These are phyloP conservation scores for Berberis vulgaris DNA, from an alignment of 164 flowering plant genomes.

Conservation along the genomic window DNA sequence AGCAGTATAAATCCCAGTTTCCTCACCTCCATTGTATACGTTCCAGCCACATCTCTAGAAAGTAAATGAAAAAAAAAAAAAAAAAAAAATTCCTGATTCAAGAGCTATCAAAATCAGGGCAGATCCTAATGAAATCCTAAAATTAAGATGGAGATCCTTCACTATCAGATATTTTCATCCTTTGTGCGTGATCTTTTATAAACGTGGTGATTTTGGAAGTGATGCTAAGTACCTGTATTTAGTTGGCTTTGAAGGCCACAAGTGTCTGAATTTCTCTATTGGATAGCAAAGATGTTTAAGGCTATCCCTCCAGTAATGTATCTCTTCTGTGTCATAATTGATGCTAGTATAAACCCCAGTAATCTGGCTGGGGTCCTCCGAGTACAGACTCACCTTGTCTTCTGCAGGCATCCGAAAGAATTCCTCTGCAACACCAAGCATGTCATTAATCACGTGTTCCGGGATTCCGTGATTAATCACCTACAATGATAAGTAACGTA, in stretches of 20 bases:
- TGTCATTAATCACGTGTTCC: conserved; percentile 7
- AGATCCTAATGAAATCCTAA: neutral
- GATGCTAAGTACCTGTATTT: conserved; percentile 24
- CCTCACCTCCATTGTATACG: conserved; percentile 20
- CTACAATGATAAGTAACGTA: neutral
- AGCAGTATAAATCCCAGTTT: conserved; percentile 19
- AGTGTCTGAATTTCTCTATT: conserved; percentile 7
- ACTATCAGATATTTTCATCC: neutral
- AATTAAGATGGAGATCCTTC: neutral
- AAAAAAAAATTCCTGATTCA: neutral
- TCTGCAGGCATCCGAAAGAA: too few species aligned
- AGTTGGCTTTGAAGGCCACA: neutral
- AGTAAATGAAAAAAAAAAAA: neutral
- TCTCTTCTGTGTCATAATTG: conserved; percentile 2
- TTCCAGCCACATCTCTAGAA: conserved; percentile 24
- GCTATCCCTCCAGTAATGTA: conserved; percentile 16
- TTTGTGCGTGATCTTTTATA: too few species aligned
- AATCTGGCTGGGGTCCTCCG: neutral
- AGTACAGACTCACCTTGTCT: neutral
- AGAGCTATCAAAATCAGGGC: neutral
- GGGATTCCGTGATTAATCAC: conserved; percentile 35
- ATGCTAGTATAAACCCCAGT: conserved; percentile 12
- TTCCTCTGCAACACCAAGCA: conserved; percentile 12
- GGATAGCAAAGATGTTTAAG: conserved; percentile 26
- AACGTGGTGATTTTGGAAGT: neutral